These are phyloP conservation scores for Abrus pulchellus DNA, from an alignment of 306 rosid species.

Conservation along the genomic window DNA sequence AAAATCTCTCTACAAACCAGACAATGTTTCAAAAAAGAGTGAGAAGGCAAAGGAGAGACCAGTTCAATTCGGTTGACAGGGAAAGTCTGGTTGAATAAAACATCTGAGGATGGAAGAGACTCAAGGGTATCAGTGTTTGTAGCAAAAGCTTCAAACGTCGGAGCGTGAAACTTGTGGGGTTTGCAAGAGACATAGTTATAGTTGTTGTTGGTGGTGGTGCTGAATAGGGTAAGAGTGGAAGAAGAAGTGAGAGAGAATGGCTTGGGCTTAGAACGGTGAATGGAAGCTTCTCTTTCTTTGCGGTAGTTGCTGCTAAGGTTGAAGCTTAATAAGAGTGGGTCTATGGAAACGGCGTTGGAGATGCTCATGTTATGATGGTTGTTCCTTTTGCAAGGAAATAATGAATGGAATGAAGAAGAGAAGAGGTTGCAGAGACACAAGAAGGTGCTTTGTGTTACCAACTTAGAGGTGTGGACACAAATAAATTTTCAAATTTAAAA, in stretches of 20 bases:
- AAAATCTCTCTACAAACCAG: neutral
- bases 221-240: slow-evolving; percentile 42
- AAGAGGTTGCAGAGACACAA: neutral
- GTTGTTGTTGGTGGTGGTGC: slow-evolving; percentile 30
- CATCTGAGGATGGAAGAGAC: slow-evolving; percentile 55
- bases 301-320: slow-evolving; percentile 31
- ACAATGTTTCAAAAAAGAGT: neutral
- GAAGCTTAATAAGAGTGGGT: slow-evolving; percentile 61
- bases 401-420: neutral
- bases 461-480: slow-evolving; percentile 32
- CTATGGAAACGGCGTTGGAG: slow-evolving; percentile 65
- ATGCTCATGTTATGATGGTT: slow-evolving; percentile 65
- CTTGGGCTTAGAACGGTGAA: slow-evolving; percentile 48
- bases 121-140: slow-evolving; percentile 56
- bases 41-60: slow-evolving; percentile 55
- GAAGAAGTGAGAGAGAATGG: slow-evolving; percentile 44
- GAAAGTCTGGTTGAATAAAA: slow-evolving; percentile 60
- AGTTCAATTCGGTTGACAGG: slow-evolving; percentile 60
- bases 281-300: slow-evolving; percentile 31
- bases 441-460: neutral
- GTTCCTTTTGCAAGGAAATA: slow-evolving; percentile 46
- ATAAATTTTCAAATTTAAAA: slow-evolving; percentile 3
- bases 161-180: slow-evolving; percentile 46
- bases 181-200: slow-evolving; percentile 52
- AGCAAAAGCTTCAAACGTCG: slow-evolving; percentile 55